Evolutionary conservation across 352 stramenopile species (phyloP).

Genomic region (Elongisporangium prolatum): DNA sequence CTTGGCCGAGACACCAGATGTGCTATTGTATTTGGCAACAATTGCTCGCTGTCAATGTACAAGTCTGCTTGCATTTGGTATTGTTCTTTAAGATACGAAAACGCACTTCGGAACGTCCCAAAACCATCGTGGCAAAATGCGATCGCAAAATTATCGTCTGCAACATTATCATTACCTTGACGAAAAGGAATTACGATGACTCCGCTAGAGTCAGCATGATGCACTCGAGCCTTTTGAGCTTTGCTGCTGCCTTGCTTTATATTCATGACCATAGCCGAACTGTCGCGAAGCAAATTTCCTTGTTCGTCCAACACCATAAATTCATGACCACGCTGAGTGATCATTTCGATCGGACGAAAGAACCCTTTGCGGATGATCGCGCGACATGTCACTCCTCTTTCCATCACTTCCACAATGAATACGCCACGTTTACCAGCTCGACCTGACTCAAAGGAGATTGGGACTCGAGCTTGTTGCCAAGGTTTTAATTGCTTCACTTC

Average conservation of each 20-base stretch:
- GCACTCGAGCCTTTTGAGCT: slow-evolving; percentile 29
- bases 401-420: slow-evolving; percentile 61
- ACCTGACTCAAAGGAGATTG: slow-evolving; percentile 18
- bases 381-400: slow-evolving; percentile 45
- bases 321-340: slow-evolving; percentile 41
- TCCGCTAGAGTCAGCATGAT: slow-evolving; percentile 19
- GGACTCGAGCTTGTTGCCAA: slow-evolving; percentile 39
- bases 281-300: slow-evolving; percentile 28
- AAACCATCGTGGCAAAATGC: slow-evolving; percentile 32
- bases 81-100: slow-evolving; percentile 31
- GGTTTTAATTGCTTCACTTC: slow-evolving; percentile 40
- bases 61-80: slow-evolving; percentile 34
- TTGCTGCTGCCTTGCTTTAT: slow-evolving; percentile 24
- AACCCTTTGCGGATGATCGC: slow-evolving; percentile 55
- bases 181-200: slow-evolving; percentile 44
- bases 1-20: slow-evolving; percentile 22
- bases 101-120: slow-evolving; percentile 30
- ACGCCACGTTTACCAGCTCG: slow-evolving; percentile 26
- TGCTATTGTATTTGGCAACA: slow-evolving; percentile 32
- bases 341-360: slow-evolving; percentile 38
- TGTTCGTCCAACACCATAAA: slow-evolving; percentile 47
- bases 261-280: slow-evolving; percentile 33
- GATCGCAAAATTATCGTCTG: slow-evolving; percentile 37
- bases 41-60: slow-evolving; percentile 47
- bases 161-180: slow-evolving; percentile 12